Percentiles rank a stretch among this genome's conserved stretches.
Evolutionary conservation across 768 basidiomycete genomes (phyloP).

Genomic region (Vararia minispora): DNA sequence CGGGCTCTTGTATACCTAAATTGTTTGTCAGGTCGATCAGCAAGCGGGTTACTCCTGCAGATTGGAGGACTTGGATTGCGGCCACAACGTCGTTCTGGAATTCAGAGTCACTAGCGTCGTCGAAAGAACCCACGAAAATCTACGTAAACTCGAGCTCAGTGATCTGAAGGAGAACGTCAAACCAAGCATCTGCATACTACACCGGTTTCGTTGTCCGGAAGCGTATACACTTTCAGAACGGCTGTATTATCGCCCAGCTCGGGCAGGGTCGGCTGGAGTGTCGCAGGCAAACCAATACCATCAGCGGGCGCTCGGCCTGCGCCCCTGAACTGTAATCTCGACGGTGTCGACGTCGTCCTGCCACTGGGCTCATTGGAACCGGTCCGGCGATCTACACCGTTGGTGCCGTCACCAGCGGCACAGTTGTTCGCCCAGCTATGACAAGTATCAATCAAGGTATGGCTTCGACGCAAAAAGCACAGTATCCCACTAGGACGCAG

Average conservation of each 20-base stretch:
- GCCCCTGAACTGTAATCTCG: no score
- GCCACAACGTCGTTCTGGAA: slow-evolving; percentile 42
- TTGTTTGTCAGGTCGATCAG: slow-evolving; percentile 54
- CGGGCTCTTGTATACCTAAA: slow-evolving; percentile 27
- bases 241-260: slow-evolving; percentile 34
- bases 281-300: slow-evolving; percentile 34
- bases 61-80: slow-evolving; percentile 34
- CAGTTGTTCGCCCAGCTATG: slow-evolving; percentile 51
- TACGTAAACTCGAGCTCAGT: slow-evolving; percentile 12
- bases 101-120: slow-evolving; percentile 28
- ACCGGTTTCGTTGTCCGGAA: slow-evolving; percentile 45
- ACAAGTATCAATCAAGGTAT: neutral
- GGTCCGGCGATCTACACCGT: slow-evolving; percentile 35
- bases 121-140: slow-evolving; percentile 56
- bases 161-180: slow-evolving; percentile 1
- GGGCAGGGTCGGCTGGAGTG: slow-evolving; percentile 36
- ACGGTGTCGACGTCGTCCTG: no score
- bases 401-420: slow-evolving; percentile 35
- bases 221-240: slow-evolving; percentile 43
- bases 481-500: slow-evolving; percentile 35
- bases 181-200: no score
- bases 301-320: no score
- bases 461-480: neutral
- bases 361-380: neutral
- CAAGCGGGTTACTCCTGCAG: slow-evolving; percentile 35